These are phyloP conservation scores for Colletotrichum incanum DNA, from an alignment of 2,329 filamentous ascomycete genomes.

Conservation along the genomic window DNA sequence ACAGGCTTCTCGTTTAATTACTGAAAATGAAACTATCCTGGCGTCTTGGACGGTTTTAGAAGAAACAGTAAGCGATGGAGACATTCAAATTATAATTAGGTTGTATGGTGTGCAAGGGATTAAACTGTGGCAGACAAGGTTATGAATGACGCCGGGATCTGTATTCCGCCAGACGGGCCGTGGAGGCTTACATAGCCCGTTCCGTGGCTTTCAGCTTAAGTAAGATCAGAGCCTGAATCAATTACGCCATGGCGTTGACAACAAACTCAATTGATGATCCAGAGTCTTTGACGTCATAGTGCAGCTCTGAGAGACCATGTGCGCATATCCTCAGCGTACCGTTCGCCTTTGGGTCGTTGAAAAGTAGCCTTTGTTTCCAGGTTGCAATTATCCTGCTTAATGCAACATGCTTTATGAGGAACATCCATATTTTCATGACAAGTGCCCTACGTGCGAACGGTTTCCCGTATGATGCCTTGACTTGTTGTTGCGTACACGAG, in stretches of 20 bases:
- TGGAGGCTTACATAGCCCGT: not conserved
- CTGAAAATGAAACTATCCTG: not conserved
- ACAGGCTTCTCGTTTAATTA: not conserved
- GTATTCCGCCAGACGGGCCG: slow-evolving; percentile 17
- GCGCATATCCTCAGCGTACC: too few relatives aligned
- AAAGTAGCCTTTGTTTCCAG: not conserved
- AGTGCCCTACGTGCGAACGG: too few relatives aligned
- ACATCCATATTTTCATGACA: too few relatives aligned
- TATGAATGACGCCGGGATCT: slow-evolving; percentile 12
- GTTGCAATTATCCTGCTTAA: too few relatives aligned
- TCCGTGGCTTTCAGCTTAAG: not conserved
- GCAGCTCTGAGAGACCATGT: too few relatives aligned
- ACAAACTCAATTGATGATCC: not conserved
- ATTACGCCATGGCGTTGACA: not conserved
- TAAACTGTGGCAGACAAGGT: not conserved
- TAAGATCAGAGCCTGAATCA: not conserved
- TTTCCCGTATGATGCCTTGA: too few relatives aligned
- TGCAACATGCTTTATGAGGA: too few relatives aligned
- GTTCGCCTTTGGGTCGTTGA: not conserved
- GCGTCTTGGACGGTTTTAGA: too few relatives aligned
- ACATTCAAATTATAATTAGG: not conserved
- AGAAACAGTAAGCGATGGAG: fast-evolving
- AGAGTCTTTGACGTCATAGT: not conserved
- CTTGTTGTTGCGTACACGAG: too few relatives aligned
- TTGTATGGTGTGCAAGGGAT: not conserved